Evolutionary conservation across 2,329 filamentous ascomycete species (phyloP).

Genomic region (Claviceps spartinae): DNA sequence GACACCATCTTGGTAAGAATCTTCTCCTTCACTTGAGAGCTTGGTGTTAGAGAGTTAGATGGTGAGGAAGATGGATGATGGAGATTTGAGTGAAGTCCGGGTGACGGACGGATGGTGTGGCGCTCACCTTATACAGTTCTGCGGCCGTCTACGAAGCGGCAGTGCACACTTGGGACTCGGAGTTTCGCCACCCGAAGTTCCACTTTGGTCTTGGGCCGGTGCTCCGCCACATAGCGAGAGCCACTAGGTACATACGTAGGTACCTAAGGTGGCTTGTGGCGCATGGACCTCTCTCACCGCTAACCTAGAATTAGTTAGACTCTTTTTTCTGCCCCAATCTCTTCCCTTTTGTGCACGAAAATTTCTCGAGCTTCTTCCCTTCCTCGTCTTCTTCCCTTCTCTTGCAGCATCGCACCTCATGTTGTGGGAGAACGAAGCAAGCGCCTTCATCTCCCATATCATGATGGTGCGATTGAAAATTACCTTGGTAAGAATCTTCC

Average conservation of each 20-base stretch:
- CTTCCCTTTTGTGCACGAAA: conserved; percentile 3
- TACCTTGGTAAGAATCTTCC: conserved; percentile 11
- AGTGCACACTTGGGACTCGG: background rate
- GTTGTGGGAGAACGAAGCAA: background rate
- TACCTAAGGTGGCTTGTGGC: background rate
- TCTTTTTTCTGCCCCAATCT: background rate
- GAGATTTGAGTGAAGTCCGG: background rate
- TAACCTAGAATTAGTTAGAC: background rate
- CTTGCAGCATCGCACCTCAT: background rate
- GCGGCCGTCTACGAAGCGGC: background rate
- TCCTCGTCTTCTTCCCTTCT: background rate
- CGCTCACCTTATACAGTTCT: conserved; percentile 11
- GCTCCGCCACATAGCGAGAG: conserved; percentile 21
- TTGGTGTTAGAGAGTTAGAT: background rate
- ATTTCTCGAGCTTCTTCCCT: background rate
- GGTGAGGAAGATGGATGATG: background rate
- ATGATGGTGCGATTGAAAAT: background rate
- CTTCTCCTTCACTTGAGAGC: background rate
- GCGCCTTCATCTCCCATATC: background rate
- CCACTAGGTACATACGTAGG: background rate
- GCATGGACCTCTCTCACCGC: background rate
- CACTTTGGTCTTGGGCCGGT: conserved; percentile 12
- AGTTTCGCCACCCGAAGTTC: conserved; percentile 15
- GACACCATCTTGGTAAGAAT: conserved; percentile 34
- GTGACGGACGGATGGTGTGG: background rate